Percentiles rank a stretch among this genome's conserved stretches.
Conservation (phyloP, 371 early-diverging fungal genomes). For the Lichtheimia corymbifera region DNA sequence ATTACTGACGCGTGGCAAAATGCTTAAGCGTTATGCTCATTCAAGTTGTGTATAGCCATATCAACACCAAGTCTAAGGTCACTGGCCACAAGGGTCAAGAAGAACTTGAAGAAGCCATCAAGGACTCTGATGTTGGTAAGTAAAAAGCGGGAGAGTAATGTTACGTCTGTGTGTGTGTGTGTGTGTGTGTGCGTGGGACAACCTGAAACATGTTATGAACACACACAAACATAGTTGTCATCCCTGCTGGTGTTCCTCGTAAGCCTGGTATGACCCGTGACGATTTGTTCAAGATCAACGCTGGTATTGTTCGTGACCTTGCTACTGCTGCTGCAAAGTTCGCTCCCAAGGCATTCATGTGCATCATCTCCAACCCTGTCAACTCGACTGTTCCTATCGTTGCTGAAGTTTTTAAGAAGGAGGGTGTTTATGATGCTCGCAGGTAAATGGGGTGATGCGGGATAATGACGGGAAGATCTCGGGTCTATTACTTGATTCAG, state of each 20-base stretch:
- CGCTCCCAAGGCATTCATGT: constrained; percentile 80
- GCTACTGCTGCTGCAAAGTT: constrained; percentile 76
- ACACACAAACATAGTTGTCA: constrained; percentile 66
- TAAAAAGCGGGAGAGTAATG: neutral
- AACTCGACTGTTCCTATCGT: constrained; percentile 92
- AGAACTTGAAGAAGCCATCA: constrained; percentile 51
- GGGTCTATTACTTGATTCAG: too few species aligned
- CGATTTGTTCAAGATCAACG: constrained; percentile 89
- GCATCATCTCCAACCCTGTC: constrained; percentile 91
- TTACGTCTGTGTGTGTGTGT: neutral
- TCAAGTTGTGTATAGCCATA: constrained; percentile 47
- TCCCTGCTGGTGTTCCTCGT: constrained; percentile 93
- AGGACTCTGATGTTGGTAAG: constrained; percentile 51
- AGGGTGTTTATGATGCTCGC: constrained; percentile 81
- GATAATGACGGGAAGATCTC: too few species aligned
- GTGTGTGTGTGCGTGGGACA: neutral
- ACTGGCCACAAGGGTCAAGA: constrained; percentile 46
- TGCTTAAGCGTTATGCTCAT: too few species aligned
- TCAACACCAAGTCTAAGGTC: constrained; percentile 77
- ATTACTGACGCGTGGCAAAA: neutral
- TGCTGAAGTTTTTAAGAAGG: constrained; percentile 77
- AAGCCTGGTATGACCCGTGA: constrained; percentile 94
- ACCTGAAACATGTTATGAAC: constrained; percentile 4
- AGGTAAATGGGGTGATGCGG: constrained; percentile 46
- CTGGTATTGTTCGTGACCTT: constrained; percentile 82